phyloP scores from a whole-genome alignment of 257 asterid genomes.

The Cruciata laevipes region DNA sequence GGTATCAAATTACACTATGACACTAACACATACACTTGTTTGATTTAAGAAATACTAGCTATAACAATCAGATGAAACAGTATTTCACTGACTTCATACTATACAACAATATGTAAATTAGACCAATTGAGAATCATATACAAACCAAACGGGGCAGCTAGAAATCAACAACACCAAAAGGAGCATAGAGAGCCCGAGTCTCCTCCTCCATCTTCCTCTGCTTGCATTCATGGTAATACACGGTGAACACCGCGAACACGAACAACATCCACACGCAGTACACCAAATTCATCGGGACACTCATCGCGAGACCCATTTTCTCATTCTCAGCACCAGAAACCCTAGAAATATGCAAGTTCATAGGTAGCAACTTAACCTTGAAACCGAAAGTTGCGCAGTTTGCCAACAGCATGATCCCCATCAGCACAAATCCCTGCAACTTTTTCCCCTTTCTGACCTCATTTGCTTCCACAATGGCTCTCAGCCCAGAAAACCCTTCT shows the following conservation, averaged over 20 bases:
- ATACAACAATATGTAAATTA: no score
- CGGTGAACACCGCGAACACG: background rate
- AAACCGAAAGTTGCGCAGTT: background rate
- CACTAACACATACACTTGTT: no score
- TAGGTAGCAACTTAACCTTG: no score
- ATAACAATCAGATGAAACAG: no score
- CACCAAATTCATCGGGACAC: background rate
- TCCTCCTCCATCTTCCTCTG: background rate
- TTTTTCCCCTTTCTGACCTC: constrained; percentile 17
- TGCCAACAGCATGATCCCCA: background rate
- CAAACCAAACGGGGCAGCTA: background rate
- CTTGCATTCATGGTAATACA: background rate
- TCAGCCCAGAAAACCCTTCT: constrained; percentile 7
- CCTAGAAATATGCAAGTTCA: no score
- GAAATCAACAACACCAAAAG: background rate
- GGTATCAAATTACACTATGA: no score
- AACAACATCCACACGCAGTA: constrained; percentile 11
- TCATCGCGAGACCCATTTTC: background rate
- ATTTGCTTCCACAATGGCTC: constrained; percentile 11
- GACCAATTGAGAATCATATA: no score
- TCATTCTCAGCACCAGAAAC: background rate
- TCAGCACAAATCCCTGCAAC: background rate
- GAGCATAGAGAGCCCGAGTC: background rate
- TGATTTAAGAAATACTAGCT: no score
- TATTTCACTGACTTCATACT: no score